These are phyloP conservation scores for Apiospora kogelbergensis DNA, from an alignment of 2,329 filamentous ascomycete species.

Conservation along the genomic window DNA sequence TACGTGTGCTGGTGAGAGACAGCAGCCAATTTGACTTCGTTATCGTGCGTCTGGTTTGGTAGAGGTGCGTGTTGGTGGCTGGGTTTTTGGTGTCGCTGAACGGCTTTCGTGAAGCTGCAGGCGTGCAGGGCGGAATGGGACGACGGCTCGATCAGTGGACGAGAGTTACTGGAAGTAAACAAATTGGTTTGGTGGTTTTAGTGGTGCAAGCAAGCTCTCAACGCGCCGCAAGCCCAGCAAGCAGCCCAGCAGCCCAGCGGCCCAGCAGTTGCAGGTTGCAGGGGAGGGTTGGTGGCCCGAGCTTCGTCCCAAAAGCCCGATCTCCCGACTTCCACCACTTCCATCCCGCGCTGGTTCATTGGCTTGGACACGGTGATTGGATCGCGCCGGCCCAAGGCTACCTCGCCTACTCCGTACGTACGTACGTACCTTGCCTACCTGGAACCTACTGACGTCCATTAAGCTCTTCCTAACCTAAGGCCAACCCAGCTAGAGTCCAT, in stretches of 20 bases:
- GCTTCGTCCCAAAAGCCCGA: background rate
- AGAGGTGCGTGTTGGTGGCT: conserved; percentile 21
- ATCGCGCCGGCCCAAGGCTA: background rate
- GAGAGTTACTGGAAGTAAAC: conserved; percentile 36
- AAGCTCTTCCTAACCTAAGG: background rate
- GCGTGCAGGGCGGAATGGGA: conserved; percentile 5
- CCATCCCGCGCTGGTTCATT: background rate
- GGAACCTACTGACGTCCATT: background rate
- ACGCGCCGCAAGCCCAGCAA: conserved; percentile 17
- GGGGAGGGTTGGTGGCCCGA: background rate
- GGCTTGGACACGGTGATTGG: background rate
- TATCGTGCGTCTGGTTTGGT: conserved; percentile 11
- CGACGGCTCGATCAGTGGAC: conserved; percentile 19
- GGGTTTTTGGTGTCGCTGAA: background rate
- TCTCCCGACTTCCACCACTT: background rate
- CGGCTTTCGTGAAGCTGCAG: conserved; percentile 6
- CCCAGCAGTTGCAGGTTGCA: background rate
- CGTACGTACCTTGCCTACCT: background rate
- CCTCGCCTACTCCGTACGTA: background rate
- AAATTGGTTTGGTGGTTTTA: conserved; percentile 27
- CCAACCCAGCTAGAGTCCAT: background rate
- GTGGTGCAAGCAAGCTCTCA: background rate
- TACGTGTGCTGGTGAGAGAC: background rate
- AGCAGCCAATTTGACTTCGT: background rate
- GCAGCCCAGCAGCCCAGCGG: conserved; percentile 13